Conservation (phyloP, 2,329 filamentous ascomycete genomes). For the Microsporum ferrugineum region DNA sequence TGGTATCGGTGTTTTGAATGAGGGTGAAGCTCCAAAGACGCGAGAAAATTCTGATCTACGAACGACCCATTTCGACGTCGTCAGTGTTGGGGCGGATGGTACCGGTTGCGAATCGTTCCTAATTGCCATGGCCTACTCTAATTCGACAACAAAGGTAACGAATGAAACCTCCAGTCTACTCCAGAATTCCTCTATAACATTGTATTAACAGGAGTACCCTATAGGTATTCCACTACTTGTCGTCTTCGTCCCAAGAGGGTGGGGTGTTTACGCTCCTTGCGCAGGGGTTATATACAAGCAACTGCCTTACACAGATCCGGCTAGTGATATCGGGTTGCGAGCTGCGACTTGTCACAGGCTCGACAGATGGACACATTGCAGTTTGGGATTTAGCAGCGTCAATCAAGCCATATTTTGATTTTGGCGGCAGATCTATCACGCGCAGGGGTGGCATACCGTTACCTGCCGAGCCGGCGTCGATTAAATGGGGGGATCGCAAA, state of each 20-base stretch:
- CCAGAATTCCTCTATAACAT: neutral
- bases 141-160: slow-evolving; percentile 59
- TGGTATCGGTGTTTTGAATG: slow-evolving; percentile 42
- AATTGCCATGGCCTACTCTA: slow-evolving; percentile 67
- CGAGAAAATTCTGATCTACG: slow-evolving; percentile 55
- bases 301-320: slow-evolving; percentile 59
- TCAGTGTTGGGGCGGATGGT: slow-evolving; percentile 20
- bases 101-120: slow-evolving; percentile 34
- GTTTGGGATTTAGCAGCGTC: slow-evolving; percentile 42
- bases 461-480: slow-evolving; percentile 5
- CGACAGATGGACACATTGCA: slow-evolving; percentile 69
- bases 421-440: slow-evolving; percentile 12
- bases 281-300: slow-evolving; percentile 53
- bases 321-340: slow-evolving; percentile 37
- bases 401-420: slow-evolving; percentile 22
- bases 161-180: neutral
- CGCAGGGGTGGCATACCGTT: neutral
- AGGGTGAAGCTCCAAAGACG: slow-evolving; percentile 38
- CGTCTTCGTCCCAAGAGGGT: neutral
- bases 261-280: slow-evolving; percentile 36
- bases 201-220: neutral
- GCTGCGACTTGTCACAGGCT: slow-evolving; percentile 45
- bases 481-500: slow-evolving; percentile 28
- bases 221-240: slow-evolving; percentile 38
- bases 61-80: slow-evolving; percentile 66